Evolutionary conservation across 352 stramenopile species (phyloP).

Genomic region (Globisporangium echinulatum): DNA sequence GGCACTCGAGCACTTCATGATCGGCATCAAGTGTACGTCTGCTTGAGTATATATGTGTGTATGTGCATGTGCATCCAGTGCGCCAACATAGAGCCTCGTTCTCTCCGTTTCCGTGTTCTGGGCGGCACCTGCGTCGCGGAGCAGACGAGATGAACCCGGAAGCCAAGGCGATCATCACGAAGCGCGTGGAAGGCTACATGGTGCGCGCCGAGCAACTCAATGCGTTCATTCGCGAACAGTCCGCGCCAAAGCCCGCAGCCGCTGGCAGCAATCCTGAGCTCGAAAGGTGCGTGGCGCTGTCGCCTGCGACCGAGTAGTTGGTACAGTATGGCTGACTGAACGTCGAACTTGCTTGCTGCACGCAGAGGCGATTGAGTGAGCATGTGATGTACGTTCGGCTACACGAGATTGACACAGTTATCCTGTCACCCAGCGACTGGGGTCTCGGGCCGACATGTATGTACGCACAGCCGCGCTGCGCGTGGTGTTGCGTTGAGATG

Average conservation of each 20-base stretch:
- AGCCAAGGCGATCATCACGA: constrained; percentile 88
- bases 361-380: constrained; percentile 35
- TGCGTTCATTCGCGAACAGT: constrained; percentile 65
- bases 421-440: too few relatives aligned
- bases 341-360: background rate
- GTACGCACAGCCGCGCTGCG: too few relatives aligned
- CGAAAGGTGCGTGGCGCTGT: constrained; percentile 49
- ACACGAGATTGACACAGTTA: too few relatives aligned
- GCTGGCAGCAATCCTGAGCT: constrained; percentile 47
- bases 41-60: background rate
- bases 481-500: too few relatives aligned
- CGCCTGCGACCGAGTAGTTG: too few relatives aligned
- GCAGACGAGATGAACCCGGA: constrained; percentile 90
- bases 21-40: constrained; percentile 81
- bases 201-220: constrained; percentile 83
- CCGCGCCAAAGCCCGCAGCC: constrained; percentile 46
- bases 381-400: too few relatives aligned
- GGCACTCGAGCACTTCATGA: constrained; percentile 86
- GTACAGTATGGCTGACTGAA: background rate
- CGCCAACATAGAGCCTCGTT: too few relatives aligned
- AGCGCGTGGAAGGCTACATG: constrained; percentile 88
- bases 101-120: background rate
- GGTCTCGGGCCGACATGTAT: too few relatives aligned
- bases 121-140: background rate
- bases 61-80: too few relatives aligned